Evolutionary conservation across 75 land plant species (phyloP), one percentile per base, ranked within the genome.

Genomic region (Gnetum montanum): DNA sequence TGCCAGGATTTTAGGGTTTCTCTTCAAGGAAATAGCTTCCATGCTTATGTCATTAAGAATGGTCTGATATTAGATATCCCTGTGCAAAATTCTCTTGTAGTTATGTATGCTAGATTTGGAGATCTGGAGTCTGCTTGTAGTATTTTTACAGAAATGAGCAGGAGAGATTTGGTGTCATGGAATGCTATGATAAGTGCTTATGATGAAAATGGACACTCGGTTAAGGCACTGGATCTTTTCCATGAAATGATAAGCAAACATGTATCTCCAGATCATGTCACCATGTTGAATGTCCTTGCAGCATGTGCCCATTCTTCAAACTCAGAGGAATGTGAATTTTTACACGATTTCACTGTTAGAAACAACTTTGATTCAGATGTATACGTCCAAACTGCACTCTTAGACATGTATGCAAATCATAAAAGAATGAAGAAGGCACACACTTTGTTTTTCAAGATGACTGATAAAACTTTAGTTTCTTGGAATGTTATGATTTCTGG

Each of bases 401-500:
- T 66, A 12, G 69, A 66, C 31, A 60, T 46, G 37, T 66, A 64
- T 48, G 69, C 30, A 10, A 66, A 66, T 24, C 62, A 68, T 62
- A 56, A 68, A 24, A 66, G 54, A 8, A 11, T 63, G 20, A 19
- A 23, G n/a, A 34, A 48, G 15, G 53, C 69, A 10, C 69, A 49
- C 10, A 8, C 30, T 24, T 10, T 62, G 13, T 66, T 66, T 44
- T 10, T 46, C 24, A 48, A 29, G n/a, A 61, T 61, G 41, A 11
- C n/a, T 6, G 18, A 29, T 11, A 0, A 40, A 29, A 40, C 46
- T 36, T 18, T 46, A n/a, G 33, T 66, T 13, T 46, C 69, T 1
- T 61, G 67, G 69, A 62, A 28, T 49, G 67, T 56, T 6, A 35
- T 66, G 69, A 34, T 66, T 35, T 31, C 64, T 31, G 69, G 69